Evolutionary conservation across 108 stramenopile genomes (phyloP).

Genomic region (Fragilariopsis cylindrus): DNA sequence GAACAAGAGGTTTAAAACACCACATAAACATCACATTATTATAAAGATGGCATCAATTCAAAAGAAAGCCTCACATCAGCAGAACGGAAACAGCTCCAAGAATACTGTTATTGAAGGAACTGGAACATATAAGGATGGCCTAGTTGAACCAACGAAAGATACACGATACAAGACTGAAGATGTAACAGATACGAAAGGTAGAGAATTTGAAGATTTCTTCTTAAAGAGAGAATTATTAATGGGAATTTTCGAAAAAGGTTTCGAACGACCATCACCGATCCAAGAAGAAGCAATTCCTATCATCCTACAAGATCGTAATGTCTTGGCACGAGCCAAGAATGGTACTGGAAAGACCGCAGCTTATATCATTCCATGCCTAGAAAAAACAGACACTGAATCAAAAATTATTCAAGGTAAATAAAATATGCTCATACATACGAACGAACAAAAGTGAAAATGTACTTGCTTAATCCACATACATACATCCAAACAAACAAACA

Average conservation of each 20-base stretch:
- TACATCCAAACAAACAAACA: not conserved
- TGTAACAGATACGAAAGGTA: slow-evolving; percentile 94
- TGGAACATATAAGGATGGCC: slow-evolving; percentile 83
- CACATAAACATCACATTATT: no score
- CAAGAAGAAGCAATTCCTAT: slow-evolving; percentile 99
- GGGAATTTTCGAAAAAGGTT: slow-evolving; percentile 99
- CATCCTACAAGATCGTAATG: slow-evolving; percentile 94
- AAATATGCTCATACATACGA: not conserved
- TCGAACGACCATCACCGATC: slow-evolving; percentile 97
- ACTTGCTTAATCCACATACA: not conserved
- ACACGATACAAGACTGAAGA: slow-evolving; percentile 93
- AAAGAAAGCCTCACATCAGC: slow-evolving; percentile 18
- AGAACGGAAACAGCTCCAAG: slow-evolving; percentile 25
- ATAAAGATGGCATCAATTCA: slow-evolving; percentile 34
- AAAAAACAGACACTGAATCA: slow-evolving; percentile 91
- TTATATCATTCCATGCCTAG: slow-evolving; percentile 98
- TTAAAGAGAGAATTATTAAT: slow-evolving; percentile 95
- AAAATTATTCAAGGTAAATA: slow-evolving; percentile 80
- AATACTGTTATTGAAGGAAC: slow-evolving; percentile 54
- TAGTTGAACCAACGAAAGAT: slow-evolving; percentile 80
- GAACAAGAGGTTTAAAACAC: not conserved
- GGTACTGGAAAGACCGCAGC: slow-evolving; percentile 99
- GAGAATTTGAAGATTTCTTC: slow-evolving; percentile 99
- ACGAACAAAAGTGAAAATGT: not conserved
- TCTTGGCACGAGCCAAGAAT: slow-evolving; percentile 96